Evolutionary conservation across 352 stramenopile genomes (phyloP), one percentile per base, ranked within the genome.

Genomic region (Phytophthora multivora): DNA sequence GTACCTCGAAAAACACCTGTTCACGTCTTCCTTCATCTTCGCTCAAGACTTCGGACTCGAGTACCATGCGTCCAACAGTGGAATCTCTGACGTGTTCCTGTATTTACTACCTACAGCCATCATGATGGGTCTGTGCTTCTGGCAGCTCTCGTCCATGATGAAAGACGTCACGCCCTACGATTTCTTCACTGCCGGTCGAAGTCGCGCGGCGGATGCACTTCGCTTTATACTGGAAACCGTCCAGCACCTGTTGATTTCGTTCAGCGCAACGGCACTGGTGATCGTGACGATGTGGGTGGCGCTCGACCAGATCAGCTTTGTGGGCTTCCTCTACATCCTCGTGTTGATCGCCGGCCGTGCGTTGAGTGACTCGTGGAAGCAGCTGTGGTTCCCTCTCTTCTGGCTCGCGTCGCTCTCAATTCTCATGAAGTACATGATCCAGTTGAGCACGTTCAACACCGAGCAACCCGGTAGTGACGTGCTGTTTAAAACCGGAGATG

Each of bases 121-220:
- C 4, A 66, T 93, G 57, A 93, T 88, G 59, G 79, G 73, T 15
- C 51, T 96, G 25, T 88, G 83, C 48, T 93, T 92, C 46, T 96
- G 87, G 87, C 87, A 96, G 45, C 61, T 96, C 13, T 73, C 78
- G 23, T 89, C 83, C 26, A 84, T 96, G 57, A 83, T 84, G 66
- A 86, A 81, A 48, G 71, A 80, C 0, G 69, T 93, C 7, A 66
- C 78, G 6, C 57, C 72, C 23, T 93, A 92, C 55, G 71, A 90
- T 25, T 71, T 90, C 4, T 82, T 93, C 39, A 80, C 75, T 18
- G 69, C 73, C 16, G 84, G 82, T 11, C 63, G 81, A 59, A 91
- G 76, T 45, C 65, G 59, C 16, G 36, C 66, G 5, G 71, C 86
- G 3, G 82, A 93, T 68, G 67, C 61, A 4, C 45, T 94, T 55